Base-by-base conservation (phyloP, 306 rosid species). In the Cicer arietinum region DNA sequence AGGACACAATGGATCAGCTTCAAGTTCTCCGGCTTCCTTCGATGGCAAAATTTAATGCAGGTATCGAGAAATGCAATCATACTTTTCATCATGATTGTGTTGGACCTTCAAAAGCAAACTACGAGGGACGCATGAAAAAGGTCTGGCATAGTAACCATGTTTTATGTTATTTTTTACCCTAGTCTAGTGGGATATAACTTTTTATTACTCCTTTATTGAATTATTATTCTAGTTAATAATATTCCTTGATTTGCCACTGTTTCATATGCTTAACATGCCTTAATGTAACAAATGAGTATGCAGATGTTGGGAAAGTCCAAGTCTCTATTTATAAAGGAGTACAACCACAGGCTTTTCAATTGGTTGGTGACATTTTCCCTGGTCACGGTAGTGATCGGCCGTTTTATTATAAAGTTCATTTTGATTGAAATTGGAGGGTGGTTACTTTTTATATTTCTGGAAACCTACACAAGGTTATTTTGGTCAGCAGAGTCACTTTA, bases 331-430 rank as follows among this genome's bases (percentile, higher is more conserved):
- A 95, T 95, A 44, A 89, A 90, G 81, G 99, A 95, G 59, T 95
- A 95, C 86, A 95, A 95, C 72, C 92, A 90, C 82, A 85, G 93
- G 82, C 96, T 95, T 78, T 95, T 92, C 87, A 95, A 92, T 89
- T 95, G 99, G 99, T 76, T 92, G 96, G 99, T 95, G 80, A 87
- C 93, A 59, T 95, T 95, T 86, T 90, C 99, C 57, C 90, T 95
- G 58, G 91, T 84, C 61, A 92, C 92, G 91, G 98, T 95, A 37
- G 96, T 92, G 46, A 79, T 95, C 56, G 99, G 99, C 64, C 92
- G 99, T 76, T 95, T 95, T 73, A 75, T 95, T 67, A 79, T 92
- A 69, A 92, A 92, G 83, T 92, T 90, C 82, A 71, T 92, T 64
- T 79, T 95, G 88, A 73, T 95, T 11, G 98, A 95, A 86, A 84